These are phyloP conservation scores for Endoconidiophora laricicola DNA, from an alignment of 2,329 filamentous ascomycete species.

Conservation along the genomic window DNA sequence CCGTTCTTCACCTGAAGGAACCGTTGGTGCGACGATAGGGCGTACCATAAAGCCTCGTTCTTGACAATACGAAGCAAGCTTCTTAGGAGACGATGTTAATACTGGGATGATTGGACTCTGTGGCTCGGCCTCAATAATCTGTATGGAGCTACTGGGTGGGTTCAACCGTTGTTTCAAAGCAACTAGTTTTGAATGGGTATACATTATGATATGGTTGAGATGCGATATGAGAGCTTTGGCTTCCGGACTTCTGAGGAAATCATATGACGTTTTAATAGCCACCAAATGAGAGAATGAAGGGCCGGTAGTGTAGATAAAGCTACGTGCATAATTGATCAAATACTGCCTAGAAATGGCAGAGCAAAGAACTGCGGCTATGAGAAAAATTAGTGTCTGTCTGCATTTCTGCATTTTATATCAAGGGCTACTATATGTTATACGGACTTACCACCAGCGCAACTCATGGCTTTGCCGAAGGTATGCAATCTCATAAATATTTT, in stretches of 20 bases:
- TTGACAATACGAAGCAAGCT: constrained; percentile 44
- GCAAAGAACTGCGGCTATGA: constrained; percentile 39
- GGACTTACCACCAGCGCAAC: constrained; percentile 49
- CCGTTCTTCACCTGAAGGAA: constrained; percentile 44
- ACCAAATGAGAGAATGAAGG: constrained; percentile 45
- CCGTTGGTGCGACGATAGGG: constrained; percentile 51
- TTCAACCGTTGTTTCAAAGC: constrained; percentile 21
- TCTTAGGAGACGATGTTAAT: constrained; percentile 38
- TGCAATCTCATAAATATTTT: constrained; percentile 41
- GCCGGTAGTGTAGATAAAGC: constrained; percentile 58
- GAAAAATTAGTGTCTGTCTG: constrained; percentile 10
- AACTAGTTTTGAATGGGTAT: constrained; percentile 28
- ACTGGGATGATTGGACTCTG: constrained; percentile 49
- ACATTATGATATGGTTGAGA: constrained; percentile 29
- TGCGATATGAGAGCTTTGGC: constrained; percentile 24
- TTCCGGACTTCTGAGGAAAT: constrained; percentile 33
- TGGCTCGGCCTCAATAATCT: constrained; percentile 18
- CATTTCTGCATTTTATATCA: too few species aligned
- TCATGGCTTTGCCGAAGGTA: constrained; percentile 52
- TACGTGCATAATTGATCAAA: constrained; percentile 60
- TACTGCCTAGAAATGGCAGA: constrained; percentile 42
- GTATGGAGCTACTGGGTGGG: not conserved
- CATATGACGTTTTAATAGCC: constrained; percentile 40
- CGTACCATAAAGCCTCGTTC: constrained; percentile 40
- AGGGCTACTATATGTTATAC: too few species aligned